Conservation (phyloP, 2,329 filamentous ascomycete genomes). For the Pseudogymnoascus sp. region DNA sequence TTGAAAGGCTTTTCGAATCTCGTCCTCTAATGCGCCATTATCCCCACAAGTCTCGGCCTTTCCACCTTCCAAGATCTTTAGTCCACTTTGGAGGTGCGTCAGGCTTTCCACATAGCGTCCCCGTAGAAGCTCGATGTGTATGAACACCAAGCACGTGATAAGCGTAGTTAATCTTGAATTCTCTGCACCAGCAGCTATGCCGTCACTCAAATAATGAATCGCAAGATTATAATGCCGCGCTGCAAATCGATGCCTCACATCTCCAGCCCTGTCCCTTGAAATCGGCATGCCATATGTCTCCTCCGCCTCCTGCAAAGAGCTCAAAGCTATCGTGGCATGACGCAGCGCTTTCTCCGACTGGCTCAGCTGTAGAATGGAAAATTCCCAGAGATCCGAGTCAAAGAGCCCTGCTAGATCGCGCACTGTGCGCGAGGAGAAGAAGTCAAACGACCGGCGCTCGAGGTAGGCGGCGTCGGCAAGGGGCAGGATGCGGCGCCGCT, state of each 20-base stretch:
- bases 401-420: neutral
- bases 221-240: slow-evolving; percentile 3
- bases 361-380: neutral
- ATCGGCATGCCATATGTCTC: slow-evolving; percentile 7
- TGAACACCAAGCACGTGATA: neutral
- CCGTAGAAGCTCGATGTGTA: slow-evolving; percentile 1
- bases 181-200: neutral
- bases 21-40: neutral
- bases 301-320: neutral
- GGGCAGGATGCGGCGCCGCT: neutral
- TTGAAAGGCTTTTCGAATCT: neutral
- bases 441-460: neutral
- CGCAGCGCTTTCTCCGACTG: slow-evolving; percentile 4
- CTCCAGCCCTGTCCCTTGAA: neutral
- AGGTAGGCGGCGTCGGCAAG: neutral
- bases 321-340: neutral
- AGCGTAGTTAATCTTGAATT: neutral
- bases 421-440: neutral
- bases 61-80: neutral
- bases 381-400: neutral
- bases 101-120: neutral
- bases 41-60: neutral
- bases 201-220: slow-evolving; percentile 1
- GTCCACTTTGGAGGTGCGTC: neutral
- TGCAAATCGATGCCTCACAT: neutral